Evolutionary conservation across 768 basidiomycete species (phyloP), one percentile per base, ranked within the genome.

Genomic region (Gymnopilus junonius): DNA sequence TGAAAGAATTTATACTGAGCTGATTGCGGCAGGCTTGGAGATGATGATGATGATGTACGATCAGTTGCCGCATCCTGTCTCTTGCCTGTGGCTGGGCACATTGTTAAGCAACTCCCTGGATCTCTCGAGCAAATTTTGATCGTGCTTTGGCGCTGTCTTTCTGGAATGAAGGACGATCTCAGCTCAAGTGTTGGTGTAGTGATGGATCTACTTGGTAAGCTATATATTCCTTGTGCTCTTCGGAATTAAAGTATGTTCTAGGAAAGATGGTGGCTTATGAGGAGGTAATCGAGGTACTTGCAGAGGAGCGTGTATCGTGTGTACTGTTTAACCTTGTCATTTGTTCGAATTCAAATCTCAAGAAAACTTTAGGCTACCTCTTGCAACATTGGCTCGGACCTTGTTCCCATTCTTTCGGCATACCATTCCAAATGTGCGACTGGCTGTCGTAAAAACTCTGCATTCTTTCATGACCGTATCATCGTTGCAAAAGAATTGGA

Each of bases 381-480:
- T 98, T 31, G 83, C 88, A n/a, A 84, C 84, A 3, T 85, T 97
- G 59, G 92, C 96, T 6, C 91, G 92, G 2, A 93, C 91, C 1
- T 79, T 97, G 5, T 99, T 94, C 77, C 94, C 97, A 3, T 98
- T 97, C 83, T 96, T 98, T 78, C 93, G 97, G 17, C 97, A 99
- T 75, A 96, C 97, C 0, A 99, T 99, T 69, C 77, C 92, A 1
- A 91, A 90, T 63, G 97, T 99, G 58, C 93, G 97, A 8, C 83
- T 96, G 14, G 91, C 97, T 2, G 96, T 99, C 2, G 92, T 96
- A 46, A 90, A 93, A 63, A 95, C 95, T 0, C 79, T 99, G 10
- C 84, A 88, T 59, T 90, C 91, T 8, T 96, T 99, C 76, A 91
- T 97, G 84, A 79, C 82, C 23, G 91, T 94, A 8, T 75, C 87